Base-by-base conservation (phyloP, 2,329 filamentous ascomycete genomes). In the Paracoccidioides lutzii region DNA sequence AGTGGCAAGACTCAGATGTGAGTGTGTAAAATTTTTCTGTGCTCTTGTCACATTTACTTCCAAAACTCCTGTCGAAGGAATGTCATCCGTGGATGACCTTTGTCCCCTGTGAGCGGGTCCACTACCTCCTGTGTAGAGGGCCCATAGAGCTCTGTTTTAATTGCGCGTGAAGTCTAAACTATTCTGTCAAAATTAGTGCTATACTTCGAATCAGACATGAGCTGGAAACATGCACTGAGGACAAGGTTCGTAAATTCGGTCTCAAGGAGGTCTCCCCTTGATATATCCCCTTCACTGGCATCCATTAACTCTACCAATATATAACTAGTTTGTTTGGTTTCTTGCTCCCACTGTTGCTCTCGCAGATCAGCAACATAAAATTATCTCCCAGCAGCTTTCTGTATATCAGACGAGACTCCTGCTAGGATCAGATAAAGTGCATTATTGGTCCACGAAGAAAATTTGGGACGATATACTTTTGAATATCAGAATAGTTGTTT, bases 1-100 rank as follows among this genome's bases (percentile, higher is more conserved):
- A 88, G 81, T 60, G 87, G 87, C 2, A 90, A 90, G 67, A 90
- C 87, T 3, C 82, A 85, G 60, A 80, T 90, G 85, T 88, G 77
- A 70, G 78, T 69, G 49, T 54, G 14, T 9, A 44, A 22, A 22
- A 49, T 41, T 12, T 32, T 12, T 28, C 8, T 12, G 28, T 32
- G 43, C 45, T n/a, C 44, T 3, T n/a, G 7, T 37, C 8, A 49
- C 4, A n/a, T 0, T n/a, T 33, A 12, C 28, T 15, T 58, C 49
- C 54, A 37, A 22, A 37, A 41, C 54, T 50, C 48, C 54, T 8
- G 42, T 57, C 32, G 5, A 28, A 12, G 12, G 22, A 22, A 22
- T 22, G 22, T 22, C 22, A 22, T 22, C 22, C 2, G 22, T 22
- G 22, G 22, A 22, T 22, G 22, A 22, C 22, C 22, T 22, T 22